Conservation (phyloP, 2,329 filamentous ascomycete species). For the Diaporthe sp. region DNA sequence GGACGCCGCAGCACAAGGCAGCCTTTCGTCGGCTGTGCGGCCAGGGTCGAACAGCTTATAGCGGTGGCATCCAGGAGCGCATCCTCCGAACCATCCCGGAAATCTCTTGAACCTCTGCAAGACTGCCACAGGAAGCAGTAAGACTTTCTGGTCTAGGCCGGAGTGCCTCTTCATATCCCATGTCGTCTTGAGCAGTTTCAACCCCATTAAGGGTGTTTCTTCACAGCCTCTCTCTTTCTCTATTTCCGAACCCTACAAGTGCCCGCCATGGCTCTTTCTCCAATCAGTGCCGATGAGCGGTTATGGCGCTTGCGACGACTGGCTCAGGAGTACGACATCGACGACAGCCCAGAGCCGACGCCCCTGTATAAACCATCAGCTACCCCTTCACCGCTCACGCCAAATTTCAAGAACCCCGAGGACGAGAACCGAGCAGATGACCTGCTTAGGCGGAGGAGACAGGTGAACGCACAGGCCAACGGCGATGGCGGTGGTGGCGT, state of each 20-base stretch:
- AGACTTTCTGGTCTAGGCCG: background rate
- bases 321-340: constrained; percentile 65
- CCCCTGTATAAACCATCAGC: constrained; percentile 56
- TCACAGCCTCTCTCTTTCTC: background rate
- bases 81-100: background rate
- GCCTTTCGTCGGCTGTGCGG: constrained; percentile 6
- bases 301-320: constrained; percentile 64
- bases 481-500: constrained; percentile 47
- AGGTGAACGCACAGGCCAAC: constrained; percentile 49
- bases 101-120: background rate
- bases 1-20: constrained; percentile 13
- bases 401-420: constrained; percentile 60
- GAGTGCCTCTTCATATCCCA: constrained; percentile 10
- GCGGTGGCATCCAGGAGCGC: background rate
- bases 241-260: background rate
- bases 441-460: constrained; percentile 63
- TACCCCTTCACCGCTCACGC: constrained; percentile 50
- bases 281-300: constrained; percentile 53
- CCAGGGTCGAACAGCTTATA: background rate
- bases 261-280: constrained; percentile 37
- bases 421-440: constrained; percentile 69
- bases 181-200: constrained; percentile 18
- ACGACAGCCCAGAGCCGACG: constrained; percentile 55
- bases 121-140: background rate
- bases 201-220: constrained; percentile 9